Base-by-base conservation (phyloP, 192 early-diverging fungal species). In the Coemansia sp. region DNA sequence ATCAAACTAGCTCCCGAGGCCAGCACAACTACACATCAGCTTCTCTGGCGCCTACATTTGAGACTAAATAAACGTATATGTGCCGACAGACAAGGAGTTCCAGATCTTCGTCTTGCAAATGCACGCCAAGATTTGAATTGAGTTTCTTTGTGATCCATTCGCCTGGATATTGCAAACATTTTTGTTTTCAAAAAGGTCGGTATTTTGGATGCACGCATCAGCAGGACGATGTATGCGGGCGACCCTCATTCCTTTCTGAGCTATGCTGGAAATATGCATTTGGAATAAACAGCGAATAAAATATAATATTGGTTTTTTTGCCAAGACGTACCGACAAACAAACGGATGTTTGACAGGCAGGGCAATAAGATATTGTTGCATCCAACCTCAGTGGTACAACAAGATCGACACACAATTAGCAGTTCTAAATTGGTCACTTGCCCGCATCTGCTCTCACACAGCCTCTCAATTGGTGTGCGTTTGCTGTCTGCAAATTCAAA, bases 141-240 rank as follows among this genome's bases (percentile, higher is more conserved):
- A 45, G n/a, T 45, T 45, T 45, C 43, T 45, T 45, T 45, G 14
- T 18, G 13, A 45, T 18, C 13, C 43, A 18, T 18, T 18, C 43
- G 43, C 43, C 43, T n/a, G 43, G 43, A 45, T n/a, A 23, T 18
- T 23, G 19, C 22, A 13, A 53, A 23, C 51, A 24, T 53, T 45
- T n/a, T 45, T 45, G 43, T 45, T 53, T 53, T 53, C 22, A 14
- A 53, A 53, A 53, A 6, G 20, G 20, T 26, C 12, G 12, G 51
- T 26, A 53, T 53, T 53, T 53, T 27, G 51, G 24, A 53, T 53
- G 51, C 22, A 24, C 51, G 13, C n/a, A 23, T 24, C 51, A 53
- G 24, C 24, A 13, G 51, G 24, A 7, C 19, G 24, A 53, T 53
- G n/a, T 13, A 45, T 45, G 43, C 43, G n/a, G 43, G 3, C 10